Conservation (phyloP, 805 yeast species). For the Hanseniaspora valbyensis region DNA sequence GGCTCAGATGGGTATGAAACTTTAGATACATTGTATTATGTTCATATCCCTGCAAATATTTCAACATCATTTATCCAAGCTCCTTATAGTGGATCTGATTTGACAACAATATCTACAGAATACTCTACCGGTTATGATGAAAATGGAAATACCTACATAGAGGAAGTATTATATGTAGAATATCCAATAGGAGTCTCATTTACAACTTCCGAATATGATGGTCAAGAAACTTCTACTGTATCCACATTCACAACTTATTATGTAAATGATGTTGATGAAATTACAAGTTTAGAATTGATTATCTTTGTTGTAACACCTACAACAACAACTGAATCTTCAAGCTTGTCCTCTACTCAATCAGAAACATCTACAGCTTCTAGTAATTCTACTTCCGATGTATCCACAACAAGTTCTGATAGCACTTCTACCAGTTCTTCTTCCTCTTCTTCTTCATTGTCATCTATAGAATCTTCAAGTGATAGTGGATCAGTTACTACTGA, state of each 20-base stretch:
- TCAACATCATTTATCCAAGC: constrained; percentile 8
- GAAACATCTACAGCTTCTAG: not conserved
- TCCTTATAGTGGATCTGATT: constrained; percentile 2
- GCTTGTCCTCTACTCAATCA: not conserved
- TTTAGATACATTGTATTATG: constrained; percentile 17
- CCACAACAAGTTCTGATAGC: not conserved
- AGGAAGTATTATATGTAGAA: not conserved
- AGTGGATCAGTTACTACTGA: no score
- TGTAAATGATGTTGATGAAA: not conserved
- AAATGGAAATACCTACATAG: not conserved
- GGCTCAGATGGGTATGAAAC: constrained; percentile 18
- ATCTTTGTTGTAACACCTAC: not conserved
- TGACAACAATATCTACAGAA: not conserved
- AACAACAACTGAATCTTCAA: not conserved
- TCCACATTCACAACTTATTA: constrained; percentile 3
- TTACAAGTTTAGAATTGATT: constrained; percentile 5
- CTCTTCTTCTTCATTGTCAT: not conserved
- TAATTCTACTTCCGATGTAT: not conserved
- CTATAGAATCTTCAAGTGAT: not conserved
- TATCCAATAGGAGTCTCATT: not conserved
- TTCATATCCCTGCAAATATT: constrained; percentile 17
- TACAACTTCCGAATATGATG: not conserved
- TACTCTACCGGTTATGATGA: not conserved
- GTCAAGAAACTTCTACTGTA: not conserved
- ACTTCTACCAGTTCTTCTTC: not conserved